Base-by-base conservation (phyloP, 2,329 filamentous ascomycete genomes). In the Xylaria sp. region DNA sequence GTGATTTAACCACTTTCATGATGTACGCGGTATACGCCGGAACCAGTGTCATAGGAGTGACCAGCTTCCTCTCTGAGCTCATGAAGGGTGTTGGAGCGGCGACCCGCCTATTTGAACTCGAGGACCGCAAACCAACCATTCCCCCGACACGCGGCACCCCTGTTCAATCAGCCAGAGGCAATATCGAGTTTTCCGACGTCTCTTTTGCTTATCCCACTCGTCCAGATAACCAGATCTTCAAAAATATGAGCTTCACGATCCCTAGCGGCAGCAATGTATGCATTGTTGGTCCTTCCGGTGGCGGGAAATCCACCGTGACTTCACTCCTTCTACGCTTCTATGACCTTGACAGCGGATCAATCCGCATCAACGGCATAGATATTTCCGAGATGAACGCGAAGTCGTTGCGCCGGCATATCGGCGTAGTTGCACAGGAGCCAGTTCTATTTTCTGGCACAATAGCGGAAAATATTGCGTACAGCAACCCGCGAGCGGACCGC, bases 81-180 rank as follows among this genome's bases (percentile, higher is more conserved):
- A 99, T 99, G 96, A 99, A 99, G 81, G 97, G 97, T 50, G 95
- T 97, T 3, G 96, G 97, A 75, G 96, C 96, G 50, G 96, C 96
- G n/a, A 97, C 92, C 76, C 92, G 96, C 68, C 85, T 99, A 1
- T 99, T 99, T 76, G 96, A 99, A 78, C 87, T 99, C 5, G 94
- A 98, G 78, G 96, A 99, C 79, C 90, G 96, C 70, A 85, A 93
- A 67, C 92, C 94, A 0, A 91, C 90, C 2, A 97, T 98, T 69
- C 91, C 91, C n/a, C 89, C 94, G 21, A 99, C 97, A 0, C 89
- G 91, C 61, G 96, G 96, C 71, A 78, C 85, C 34, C 91, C 89
- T 68, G 94, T 99, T 34, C 86, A 84, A 63, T 97, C 93, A 27
- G 95, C 95, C 0, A 91, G 94, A 71, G 96, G 96, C 1, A 88